phyloP scores from a whole-genome alignment of 2,329 filamentous ascomycete species.

The Volutella citrinella region DNA sequence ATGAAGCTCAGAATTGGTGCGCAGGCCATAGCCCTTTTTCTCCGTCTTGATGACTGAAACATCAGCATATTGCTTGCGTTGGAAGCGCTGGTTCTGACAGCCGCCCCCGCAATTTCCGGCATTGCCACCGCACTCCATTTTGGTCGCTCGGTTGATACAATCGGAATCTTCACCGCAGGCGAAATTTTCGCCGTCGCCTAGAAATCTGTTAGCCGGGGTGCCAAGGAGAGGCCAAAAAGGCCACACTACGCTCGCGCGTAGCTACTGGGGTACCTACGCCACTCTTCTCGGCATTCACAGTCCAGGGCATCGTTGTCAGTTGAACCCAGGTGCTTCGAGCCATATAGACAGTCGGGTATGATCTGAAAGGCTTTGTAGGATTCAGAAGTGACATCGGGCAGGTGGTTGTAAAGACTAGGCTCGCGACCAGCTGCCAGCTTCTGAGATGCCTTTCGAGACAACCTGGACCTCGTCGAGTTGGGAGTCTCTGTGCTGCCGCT shows the following conservation, averaged over 20 bases:
- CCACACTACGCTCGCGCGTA: no score
- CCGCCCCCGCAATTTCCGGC: constrained; percentile 77
- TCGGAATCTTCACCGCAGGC: constrained; percentile 96
- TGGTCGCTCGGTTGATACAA: constrained; percentile 97
- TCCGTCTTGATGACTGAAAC: constrained; percentile 97
- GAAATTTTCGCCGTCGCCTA: constrained; percentile 66
- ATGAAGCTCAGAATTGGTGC: constrained; percentile 72
- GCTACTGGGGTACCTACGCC: constrained; percentile 80
- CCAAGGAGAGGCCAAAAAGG: no score
- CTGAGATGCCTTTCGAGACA: constrained; percentile 70
- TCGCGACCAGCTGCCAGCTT: constrained; percentile 60
- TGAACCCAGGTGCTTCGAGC: constrained; percentile 84
- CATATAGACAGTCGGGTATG: constrained; percentile 84
- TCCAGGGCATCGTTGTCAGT: constrained; percentile 89
- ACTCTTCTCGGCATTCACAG: constrained; percentile 93
- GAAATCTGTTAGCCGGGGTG: constrained; percentile 16
- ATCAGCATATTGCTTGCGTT: constrained; percentile 81
- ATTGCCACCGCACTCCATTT: constrained; percentile 88
- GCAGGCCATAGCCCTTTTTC: constrained; percentile 93
- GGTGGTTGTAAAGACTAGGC: constrained; percentile 66
- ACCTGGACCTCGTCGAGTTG: constrained; percentile 58
- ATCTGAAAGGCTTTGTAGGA: constrained; percentile 75
- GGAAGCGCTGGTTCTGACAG: constrained; percentile 95
- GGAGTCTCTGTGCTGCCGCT: constrained; percentile 47
- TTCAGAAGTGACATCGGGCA: constrained; percentile 75